phyloP scores from a whole-genome alignment of 2,329 filamentous ascomycete genomes.

The Neofusicoccum umdonicola region DNA sequence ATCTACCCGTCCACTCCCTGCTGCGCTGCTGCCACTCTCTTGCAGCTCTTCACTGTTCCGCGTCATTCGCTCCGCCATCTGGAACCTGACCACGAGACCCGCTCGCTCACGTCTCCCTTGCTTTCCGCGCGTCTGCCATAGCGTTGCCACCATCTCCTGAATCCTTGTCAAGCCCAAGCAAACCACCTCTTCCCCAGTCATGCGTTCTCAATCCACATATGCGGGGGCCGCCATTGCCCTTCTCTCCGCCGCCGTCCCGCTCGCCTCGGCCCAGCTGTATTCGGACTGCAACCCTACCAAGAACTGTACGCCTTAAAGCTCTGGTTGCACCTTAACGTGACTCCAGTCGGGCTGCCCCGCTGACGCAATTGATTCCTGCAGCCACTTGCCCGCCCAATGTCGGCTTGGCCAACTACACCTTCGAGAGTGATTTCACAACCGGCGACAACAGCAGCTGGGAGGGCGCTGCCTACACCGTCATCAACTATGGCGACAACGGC shows the following conservation, averaged over 20 bases:
- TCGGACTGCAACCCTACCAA: conserved; percentile 73
- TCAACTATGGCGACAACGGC: conserved; percentile 60
- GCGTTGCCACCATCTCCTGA: conserved; percentile 1
- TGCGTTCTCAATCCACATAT: conserved; percentile 1
- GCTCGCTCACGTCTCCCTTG: conserved; percentile 13
- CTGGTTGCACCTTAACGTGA: not conserved
- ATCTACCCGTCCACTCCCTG: not conserved
- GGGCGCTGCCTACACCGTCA: conserved; percentile 56
- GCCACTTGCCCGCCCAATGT: conserved; percentile 43
- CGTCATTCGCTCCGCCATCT: not conserved
- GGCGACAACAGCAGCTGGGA: conserved; percentile 55
- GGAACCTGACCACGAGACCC: conserved; percentile 2
- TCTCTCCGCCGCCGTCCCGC: not conserved
- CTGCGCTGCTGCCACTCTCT: conserved; percentile 3
- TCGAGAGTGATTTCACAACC: conserved; percentile 48
- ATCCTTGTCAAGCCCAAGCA: conserved; percentile 2
- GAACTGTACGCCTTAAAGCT: conserved; percentile 49
- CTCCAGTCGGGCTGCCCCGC: not conserved
- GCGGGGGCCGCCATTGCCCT: conserved; percentile 8
- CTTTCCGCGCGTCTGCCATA: not conserved
- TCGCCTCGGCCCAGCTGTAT: conserved; percentile 61
- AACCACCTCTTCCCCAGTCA: not conserved
- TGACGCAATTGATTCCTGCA: not conserved
- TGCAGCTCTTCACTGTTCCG: not conserved
- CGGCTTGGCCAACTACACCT: conserved; percentile 47